A percentile compares a stretch with the other conserved stretches of the same genome.
phyloP scores from a whole-genome alignment of 2,329 filamentous ascomycete genomes.

The Talaromyces rugulosus region DNA sequence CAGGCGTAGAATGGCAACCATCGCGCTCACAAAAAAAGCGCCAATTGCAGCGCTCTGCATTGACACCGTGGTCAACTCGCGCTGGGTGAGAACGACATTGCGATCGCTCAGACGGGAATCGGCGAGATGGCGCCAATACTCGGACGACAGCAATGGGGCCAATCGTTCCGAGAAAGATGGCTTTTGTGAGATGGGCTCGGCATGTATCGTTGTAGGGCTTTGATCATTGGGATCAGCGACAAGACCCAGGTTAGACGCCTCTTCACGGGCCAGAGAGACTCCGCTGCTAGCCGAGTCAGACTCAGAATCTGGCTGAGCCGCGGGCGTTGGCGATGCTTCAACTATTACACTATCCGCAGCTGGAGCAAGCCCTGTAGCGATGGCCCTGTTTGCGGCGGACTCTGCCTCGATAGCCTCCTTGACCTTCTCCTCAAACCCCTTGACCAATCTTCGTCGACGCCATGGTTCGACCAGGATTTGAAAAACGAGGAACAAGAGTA shows the following conservation, averaged over 20 bases:
- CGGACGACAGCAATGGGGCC: conserved; percentile 25
- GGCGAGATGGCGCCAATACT: conserved; percentile 48
- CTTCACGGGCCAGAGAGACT: not conserved
- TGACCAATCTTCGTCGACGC: conserved; percentile 75
- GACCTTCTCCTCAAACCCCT: conserved; percentile 76
- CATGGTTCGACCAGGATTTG: conserved; percentile 92
- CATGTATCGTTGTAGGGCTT: not conserved
- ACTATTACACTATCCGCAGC: not conserved
- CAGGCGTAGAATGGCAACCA: conserved; percentile 49
- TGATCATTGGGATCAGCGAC: conserved; percentile 4
- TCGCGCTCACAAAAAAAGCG: conserved; percentile 54
- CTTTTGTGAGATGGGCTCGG: not conserved
- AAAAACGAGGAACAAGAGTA: conserved; percentile 78
- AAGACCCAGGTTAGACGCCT: not conserved
- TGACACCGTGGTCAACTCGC: conserved; percentile 65
- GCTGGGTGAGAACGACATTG: conserved; percentile 60
- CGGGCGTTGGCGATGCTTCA: conserved; percentile 4
- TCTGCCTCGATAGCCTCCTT: conserved; percentile 66
- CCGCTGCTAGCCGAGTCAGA: not conserved
- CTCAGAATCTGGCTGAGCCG: conserved; percentile 6
- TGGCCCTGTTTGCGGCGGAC: conserved; percentile 23
- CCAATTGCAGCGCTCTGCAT: conserved; percentile 65
- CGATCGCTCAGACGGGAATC: conserved; percentile 64
- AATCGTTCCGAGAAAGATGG: not conserved
- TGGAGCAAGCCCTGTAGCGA: conserved; percentile 2